Evolutionary conservation across 257 asterid genomes (phyloP).

Genomic region (Salvia miltiorrhiza): DNA sequence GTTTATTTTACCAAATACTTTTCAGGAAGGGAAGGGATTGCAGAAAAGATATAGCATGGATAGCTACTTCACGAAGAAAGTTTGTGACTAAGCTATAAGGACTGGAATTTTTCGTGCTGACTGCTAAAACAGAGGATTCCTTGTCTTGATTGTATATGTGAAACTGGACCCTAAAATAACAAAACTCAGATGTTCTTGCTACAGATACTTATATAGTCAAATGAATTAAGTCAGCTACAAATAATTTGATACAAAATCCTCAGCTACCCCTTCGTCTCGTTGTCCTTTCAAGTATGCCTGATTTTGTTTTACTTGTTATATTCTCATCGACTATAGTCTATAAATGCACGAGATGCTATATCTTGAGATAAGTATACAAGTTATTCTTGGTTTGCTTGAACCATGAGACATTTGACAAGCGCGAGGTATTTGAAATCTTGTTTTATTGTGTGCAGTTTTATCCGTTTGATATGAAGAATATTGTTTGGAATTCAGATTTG

Average conservation of each 20-base stretch:
- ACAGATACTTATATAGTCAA: background rate
- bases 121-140: background rate
- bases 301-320: constrained; percentile 12
- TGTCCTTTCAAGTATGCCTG: constrained; percentile 11
- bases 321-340: background rate
- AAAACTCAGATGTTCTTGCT: background rate
- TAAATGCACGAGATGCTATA: background rate
- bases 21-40: too few species aligned
- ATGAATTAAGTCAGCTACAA: background rate
- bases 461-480: background rate
- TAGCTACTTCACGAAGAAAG: too few species aligned
- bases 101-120: background rate
- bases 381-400: background rate
- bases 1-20: too few species aligned
- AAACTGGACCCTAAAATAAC: background rate
- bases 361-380: background rate
- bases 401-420: constrained; percentile 5
- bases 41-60: too few species aligned
- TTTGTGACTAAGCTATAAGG: too few species aligned
- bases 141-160: background rate
- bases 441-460: background rate
- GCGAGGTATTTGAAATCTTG: constrained; percentile 23
- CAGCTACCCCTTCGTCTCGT: background rate
- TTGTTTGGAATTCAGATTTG: constrained; percentile 33
- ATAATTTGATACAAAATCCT: background rate